A percentile compares a stretch with the other conserved stretches of the same genome.
These are phyloP conservation scores for Digitaria exilis DNA, from an alignment of 202 grass and related monocot species.

Conservation along the genomic window DNA sequence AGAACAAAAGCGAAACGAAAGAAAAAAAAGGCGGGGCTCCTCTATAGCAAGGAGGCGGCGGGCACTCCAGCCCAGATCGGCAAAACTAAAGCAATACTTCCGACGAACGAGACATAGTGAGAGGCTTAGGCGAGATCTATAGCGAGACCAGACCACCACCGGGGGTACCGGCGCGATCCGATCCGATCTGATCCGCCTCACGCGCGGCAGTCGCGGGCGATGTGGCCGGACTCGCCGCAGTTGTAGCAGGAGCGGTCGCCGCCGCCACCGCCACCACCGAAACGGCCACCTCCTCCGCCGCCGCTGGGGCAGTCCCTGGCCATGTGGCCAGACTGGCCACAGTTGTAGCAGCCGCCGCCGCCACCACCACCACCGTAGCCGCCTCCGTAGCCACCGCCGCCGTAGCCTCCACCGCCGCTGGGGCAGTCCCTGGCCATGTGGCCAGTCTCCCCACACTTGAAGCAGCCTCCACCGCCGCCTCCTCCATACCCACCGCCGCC, in stretches of 20 bases:
- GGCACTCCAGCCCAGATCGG: conserved; percentile 39
- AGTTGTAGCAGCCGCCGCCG: conserved; percentile 79
- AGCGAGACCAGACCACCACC: background rate
- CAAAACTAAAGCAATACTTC: conserved; percentile 54
- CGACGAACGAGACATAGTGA: background rate
- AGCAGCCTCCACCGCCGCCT: conserved; percentile 40
- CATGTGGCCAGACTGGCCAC: conserved; percentile 73
- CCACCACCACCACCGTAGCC: conserved; percentile 50
- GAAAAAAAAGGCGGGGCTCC: background rate
- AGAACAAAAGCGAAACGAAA: no score
- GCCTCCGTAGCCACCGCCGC: background rate
- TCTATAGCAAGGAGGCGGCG: background rate
- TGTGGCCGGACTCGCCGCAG: conserved; percentile 81
- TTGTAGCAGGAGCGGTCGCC: conserved; percentile 79
- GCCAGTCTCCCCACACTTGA: conserved; percentile 59
- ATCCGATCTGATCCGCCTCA: conserved; percentile 24
- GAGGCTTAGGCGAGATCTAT: conserved; percentile 33
- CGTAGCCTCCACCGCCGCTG: conserved; percentile 23
- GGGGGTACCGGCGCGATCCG: no score
- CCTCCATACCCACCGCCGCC: background rate
- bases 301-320: conserved; percentile 69
- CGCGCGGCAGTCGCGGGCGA: conserved; percentile 79
- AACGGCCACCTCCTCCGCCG: conserved; percentile 44
- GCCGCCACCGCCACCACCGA: conserved; percentile 45
- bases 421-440: conserved; percentile 61